Evolutionary conservation across 2,329 filamentous ascomycete species (phyloP).

Genomic region (Cucurbitaria berberidis): DNA sequence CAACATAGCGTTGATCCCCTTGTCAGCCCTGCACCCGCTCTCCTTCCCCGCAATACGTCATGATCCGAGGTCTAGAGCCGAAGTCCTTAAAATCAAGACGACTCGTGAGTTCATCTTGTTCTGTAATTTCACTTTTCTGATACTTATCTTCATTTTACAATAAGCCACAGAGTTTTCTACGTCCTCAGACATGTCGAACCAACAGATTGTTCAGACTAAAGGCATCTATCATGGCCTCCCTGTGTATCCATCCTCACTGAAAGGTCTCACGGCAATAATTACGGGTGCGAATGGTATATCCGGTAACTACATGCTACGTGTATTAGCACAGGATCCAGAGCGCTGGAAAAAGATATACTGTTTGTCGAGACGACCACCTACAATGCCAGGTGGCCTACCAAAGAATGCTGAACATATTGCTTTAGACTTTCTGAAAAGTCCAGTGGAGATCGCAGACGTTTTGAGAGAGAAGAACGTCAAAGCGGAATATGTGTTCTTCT

Average conservation of each 20-base stretch:
- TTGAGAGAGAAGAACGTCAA: conserved; percentile 44
- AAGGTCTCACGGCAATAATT: conserved; percentile 58
- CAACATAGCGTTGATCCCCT: neutral
- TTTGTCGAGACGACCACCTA: conserved; percentile 55
- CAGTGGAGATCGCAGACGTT: conserved; percentile 45
- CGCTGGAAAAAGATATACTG: conserved; percentile 62
- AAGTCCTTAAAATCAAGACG: neutral
- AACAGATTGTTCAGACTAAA: conserved; percentile 33
- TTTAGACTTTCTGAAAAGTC: conserved; percentile 49
- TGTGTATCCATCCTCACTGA: conserved; percentile 50
- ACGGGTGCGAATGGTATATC: conserved; percentile 63
- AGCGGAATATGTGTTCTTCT: conserved; percentile 60
- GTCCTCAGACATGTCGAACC: conserved; percentile 23
- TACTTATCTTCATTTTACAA: neutral
- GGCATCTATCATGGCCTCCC: conserved; percentile 61
- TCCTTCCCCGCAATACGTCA: conserved; percentile 27
- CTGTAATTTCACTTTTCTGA: neutral
- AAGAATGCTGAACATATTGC: conserved; percentile 53
- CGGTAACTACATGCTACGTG: conserved; percentile 59
- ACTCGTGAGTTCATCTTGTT: neutral
- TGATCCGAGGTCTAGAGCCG: conserved; percentile 16
- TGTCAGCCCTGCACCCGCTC: neutral
- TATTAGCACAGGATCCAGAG: conserved; percentile 53
- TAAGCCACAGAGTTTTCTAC: neutral
- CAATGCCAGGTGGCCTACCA: conserved; percentile 43